Evolutionary conservation across 768 basidiomycete genomes (phyloP).

Genomic region (Chlorophyllum brunneum): DNA sequence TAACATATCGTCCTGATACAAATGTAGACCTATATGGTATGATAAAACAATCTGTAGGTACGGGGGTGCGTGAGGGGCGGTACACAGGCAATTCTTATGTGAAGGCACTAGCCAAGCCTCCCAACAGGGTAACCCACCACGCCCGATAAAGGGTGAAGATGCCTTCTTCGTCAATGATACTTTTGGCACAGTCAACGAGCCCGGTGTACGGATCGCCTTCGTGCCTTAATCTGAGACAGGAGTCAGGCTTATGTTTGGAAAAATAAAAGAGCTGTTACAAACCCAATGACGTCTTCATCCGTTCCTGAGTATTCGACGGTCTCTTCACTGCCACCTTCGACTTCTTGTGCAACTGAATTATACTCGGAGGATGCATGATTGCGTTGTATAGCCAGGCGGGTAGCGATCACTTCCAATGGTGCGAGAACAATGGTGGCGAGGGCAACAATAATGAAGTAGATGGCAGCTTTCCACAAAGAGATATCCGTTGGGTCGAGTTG

Average conservation of each 20-base stretch:
- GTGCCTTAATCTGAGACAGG: conserved; percentile 51
- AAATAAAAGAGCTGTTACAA: conserved; percentile 20
- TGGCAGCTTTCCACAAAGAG: conserved; percentile 42
- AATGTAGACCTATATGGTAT: not conserved
- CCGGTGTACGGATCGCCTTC: conserved; percentile 80
- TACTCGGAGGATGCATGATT: conserved; percentile 76
- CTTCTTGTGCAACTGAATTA: conserved; percentile 72
- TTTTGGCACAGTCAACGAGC: conserved; percentile 69
- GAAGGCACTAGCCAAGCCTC: conserved; percentile 54
- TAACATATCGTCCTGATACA: not conserved
- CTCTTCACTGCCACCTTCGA: conserved; percentile 60
- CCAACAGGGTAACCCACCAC: conserved; percentile 81
- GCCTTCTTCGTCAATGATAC: conserved; percentile 79
- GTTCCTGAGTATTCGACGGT: conserved; percentile 59
- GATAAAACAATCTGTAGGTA: not conserved
- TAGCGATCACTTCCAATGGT: conserved; percentile 78
- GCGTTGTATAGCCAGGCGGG: conserved; percentile 77
- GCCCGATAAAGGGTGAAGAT: conserved; percentile 70
- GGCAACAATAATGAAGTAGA: conserved; percentile 55
- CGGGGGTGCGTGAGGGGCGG: not conserved
- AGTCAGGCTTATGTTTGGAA: not conserved
- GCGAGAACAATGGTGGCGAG: conserved; percentile 58
- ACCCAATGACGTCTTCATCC: conserved; percentile 87
- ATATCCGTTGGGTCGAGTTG: conserved; percentile 36
- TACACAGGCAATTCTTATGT: conserved; percentile 24